These are phyloP conservation scores for bread wheat (Triticum aestivum) DNA, from an alignment of 176 grass and related monocot species.

Conservation along the genomic window IWGSC_CS_RefSeq_v2.1 NC_057805.1:362146161-362146660, in stretches of 20 bases:
- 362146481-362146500: neutral
- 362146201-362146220: neutral
- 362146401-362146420: too few relatives aligned
- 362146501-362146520: slow-evolving; percentile 19
- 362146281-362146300: slow-evolving; percentile 3
- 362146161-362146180: neutral
- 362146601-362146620: neutral
- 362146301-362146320: neutral
- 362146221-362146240: slow-evolving; percentile 1
- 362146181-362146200: neutral
- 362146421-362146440: too few relatives aligned
- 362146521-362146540: neutral
- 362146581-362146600: slow-evolving; percentile 15
- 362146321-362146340: neutral
- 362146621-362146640: neutral
- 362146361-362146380: neutral
- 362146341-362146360: neutral
- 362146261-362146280: slow-evolving; percentile 17
- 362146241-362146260: slow-evolving; percentile 8
- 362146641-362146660: slow-evolving; percentile 27
- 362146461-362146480: too few relatives aligned
- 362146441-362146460: too few relatives aligned
- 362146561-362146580: slow-evolving; percentile 40
- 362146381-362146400: too few relatives aligned
- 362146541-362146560: slow-evolving; percentile 30